Conservation (phyloP, 129 eudicot genomes). For the Saussurea involucrata region DNA sequence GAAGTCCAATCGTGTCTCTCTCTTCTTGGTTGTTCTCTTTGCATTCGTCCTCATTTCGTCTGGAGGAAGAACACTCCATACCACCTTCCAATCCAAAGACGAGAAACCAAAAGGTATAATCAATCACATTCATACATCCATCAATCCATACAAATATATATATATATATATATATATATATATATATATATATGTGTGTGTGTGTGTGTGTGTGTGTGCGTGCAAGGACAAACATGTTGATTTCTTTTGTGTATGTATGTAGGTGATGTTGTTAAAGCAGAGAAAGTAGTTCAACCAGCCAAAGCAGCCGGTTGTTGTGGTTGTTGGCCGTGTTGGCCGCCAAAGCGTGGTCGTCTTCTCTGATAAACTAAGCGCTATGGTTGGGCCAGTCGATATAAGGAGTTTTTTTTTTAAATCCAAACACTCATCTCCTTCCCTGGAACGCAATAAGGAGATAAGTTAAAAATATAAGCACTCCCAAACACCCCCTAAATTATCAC, state of each 20-base stretch:
- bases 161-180: too few relatives aligned
- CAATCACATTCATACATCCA: neutral
- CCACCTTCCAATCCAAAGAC: neutral
- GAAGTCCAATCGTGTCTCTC: neutral
- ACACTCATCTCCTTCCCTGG: too few relatives aligned
- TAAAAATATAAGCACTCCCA: too few relatives aligned
- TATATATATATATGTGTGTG: too few relatives aligned
- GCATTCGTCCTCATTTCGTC: neutral
- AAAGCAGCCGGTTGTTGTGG: neutral
- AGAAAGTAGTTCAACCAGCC: neutral
- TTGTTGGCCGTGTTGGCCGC: constrained; percentile 6
- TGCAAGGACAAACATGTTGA: neutral
- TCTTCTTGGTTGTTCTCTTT: constrained; percentile 10
- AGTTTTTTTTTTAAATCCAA: too few relatives aligned
- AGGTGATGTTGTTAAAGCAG: neutral
- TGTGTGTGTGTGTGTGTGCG: neutral
- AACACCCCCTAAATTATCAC: too few relatives aligned
- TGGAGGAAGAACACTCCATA: neutral
- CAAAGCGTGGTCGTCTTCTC: neutral
- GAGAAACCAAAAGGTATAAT: constrained; percentile 10
- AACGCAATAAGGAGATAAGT: too few relatives aligned
- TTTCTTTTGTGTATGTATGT: neutral
- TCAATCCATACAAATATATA: neutral
- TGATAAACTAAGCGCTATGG: neutral
- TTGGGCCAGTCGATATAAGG: neutral